A percentile compares a stretch with the other conserved stretches of the same genome.
Conservation (phyloP, 139 green algal genomes). For the Deuterostichococcus epilithicus region DNA sequence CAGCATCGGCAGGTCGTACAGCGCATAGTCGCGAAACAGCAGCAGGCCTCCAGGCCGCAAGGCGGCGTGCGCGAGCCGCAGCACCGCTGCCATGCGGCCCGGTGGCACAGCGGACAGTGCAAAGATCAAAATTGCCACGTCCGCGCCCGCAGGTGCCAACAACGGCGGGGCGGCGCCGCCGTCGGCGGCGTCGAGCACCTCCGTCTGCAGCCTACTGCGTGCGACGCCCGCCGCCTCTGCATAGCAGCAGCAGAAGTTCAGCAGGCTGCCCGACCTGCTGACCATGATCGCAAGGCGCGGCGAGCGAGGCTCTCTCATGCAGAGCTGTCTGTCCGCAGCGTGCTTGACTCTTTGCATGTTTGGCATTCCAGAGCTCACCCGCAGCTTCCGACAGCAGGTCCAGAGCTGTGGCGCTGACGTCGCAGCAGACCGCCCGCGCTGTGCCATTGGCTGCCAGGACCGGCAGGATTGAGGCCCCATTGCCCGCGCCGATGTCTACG, state of each 20-base stretch:
- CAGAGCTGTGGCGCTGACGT: neutral
- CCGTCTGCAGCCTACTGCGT: neutral
- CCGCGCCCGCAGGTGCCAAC: too few relatives aligned
- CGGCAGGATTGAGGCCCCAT: neutral
- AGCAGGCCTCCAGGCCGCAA: conserved; percentile 58
- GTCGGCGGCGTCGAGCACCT: neutral
- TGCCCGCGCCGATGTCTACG: neutral
- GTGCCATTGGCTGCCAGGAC: neutral
- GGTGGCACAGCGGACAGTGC: neutral
- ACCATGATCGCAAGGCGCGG: too few relatives aligned
- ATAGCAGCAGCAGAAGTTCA: too few relatives aligned
- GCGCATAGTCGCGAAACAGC: conserved; percentile 71
- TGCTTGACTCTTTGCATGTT: too few relatives aligned
- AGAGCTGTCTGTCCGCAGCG: too few relatives aligned
- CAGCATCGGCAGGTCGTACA: conserved; percentile 73
- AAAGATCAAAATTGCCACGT: neutral
- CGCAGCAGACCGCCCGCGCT: neutral
- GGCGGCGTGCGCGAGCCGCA: conserved; percentile 30
- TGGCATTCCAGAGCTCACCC: too few relatives aligned
- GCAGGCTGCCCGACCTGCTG: too few relatives aligned
- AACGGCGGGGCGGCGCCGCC: neutral
- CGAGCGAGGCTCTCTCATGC: too few relatives aligned
- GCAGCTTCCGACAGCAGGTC: neutral
- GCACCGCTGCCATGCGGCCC: conserved; percentile 5
- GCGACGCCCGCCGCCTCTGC: too few relatives aligned